Base-by-base conservation (phyloP, 1,284 basidiomycete genomes). In the Heterobasidion annosum region DNA sequence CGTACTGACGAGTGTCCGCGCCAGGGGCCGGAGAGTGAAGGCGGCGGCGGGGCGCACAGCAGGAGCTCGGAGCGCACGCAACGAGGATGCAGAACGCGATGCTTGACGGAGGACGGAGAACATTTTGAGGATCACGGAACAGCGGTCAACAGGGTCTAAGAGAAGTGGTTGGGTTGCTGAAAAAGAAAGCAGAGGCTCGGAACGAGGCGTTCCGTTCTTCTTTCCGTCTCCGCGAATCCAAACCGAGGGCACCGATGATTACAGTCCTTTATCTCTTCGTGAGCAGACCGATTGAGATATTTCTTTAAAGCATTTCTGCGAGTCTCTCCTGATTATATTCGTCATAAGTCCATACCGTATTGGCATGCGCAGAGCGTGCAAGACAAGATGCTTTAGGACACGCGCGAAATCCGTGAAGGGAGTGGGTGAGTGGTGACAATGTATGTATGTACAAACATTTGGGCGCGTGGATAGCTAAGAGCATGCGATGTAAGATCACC, bases 1-100 rank as follows among this genome's bases (percentile, higher is more conserved):
- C 72, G 65, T 57, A 73, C 72, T 72, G 58, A 73, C 63, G 48
- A 73, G 63, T 10, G 70, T 72, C 45, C 72, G 70, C 32, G 48
- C 48, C 15, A 50, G 10, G 34, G 34, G 19, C n/a, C 9, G 34
- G 32, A 16, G 48, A 64, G 63, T 9, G 58, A 55, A 34, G 58
- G 57, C 62, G 34, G 54, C 52, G 54, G 55, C 59, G 35, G 59
- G 58, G 18, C 53, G 51, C 47, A 57, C 54, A n/a, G 59, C 51
- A 4, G 61, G 58, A 48, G 61, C 57, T 47, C 57, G 61, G 25
- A 60, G 60, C 32, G 65, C 56, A 43, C 65, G 66, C 40, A 68
- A 58, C 54, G 55, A 56, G 3, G 62, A 53, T 42, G 62, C 59
- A 37, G 68, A 55, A 48, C 63, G 66, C 44, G 67, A 65, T 13